Percentiles rank a stretch among this genome's conserved stretches.
phyloP scores from a whole-genome alignment of 768 basidiomycete species.

The Rhizopogon vulgaris region DNA sequence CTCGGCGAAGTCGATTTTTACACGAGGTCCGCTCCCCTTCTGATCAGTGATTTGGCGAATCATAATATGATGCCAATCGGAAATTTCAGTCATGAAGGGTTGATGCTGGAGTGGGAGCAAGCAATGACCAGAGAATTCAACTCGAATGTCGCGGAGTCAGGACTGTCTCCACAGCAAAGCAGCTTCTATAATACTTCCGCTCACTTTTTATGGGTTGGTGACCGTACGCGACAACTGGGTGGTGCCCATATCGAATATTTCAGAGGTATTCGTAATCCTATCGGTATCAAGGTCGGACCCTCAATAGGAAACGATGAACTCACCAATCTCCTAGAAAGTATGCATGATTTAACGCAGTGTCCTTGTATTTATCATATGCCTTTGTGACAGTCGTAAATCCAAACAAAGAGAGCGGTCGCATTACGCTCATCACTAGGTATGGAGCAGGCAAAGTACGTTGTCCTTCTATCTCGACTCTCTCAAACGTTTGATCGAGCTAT shows the following conservation, averaged over 20 bases:
- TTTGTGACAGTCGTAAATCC: conserved; percentile 73
- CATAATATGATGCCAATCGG: not conserved
- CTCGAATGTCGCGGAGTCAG: not conserved
- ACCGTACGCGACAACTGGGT: conserved; percentile 85
- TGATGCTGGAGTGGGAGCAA: conserved; percentile 90
- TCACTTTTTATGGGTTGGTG: conserved; percentile 96
- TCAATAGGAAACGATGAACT: conserved; percentile 78
- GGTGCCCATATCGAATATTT: conserved; percentile 97
- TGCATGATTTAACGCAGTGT: conserved; percentile 17
- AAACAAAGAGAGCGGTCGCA: conserved; percentile 69
- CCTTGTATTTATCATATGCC: not conserved
- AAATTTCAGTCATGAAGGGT: conserved; percentile 73
- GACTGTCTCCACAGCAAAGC: conserved; percentile 10
- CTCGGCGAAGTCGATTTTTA: conserved; percentile 91
- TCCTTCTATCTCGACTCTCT: not conserved
- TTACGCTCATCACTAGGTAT: conserved; percentile 91
- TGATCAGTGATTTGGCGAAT: not conserved
- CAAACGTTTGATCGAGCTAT: not conserved
- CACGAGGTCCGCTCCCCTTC: conserved; percentile 54
- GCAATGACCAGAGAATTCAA: conserved; percentile 72
- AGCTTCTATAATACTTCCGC: conserved; percentile 87
- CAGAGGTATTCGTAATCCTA: conserved; percentile 85
- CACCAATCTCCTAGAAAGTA: conserved; percentile 68
- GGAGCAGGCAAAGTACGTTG: conserved; percentile 72
- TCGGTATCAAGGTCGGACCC: conserved; percentile 95